These are phyloP conservation scores for Pleurotus citrinopileatus DNA, from an alignment of 768 basidiomycete genomes.

Conservation along the genomic window DNA sequence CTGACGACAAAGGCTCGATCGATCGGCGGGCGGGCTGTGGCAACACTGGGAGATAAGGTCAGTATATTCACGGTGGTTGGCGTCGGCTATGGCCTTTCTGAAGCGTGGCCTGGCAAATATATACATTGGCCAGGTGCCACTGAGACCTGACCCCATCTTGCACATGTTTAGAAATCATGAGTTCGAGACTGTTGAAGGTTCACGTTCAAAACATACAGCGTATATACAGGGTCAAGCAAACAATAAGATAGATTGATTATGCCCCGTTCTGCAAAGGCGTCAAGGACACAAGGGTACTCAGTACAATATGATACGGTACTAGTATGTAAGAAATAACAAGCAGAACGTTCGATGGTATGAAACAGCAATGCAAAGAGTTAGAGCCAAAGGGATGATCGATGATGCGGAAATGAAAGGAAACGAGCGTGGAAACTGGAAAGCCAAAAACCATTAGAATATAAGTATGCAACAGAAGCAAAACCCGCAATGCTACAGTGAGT, in stretches of 20 bases:
- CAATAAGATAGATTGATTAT: not conserved
- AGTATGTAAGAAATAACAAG: not conserved
- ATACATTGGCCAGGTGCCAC: too few relatives aligned
- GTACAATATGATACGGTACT: conserved; percentile 7
- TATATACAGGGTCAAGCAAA: not conserved
- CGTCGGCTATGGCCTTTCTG: too few relatives aligned
- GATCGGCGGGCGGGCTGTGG: too few relatives aligned
- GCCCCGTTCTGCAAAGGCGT: not conserved
- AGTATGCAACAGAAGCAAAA: conserved; percentile 26
- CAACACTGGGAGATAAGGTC: too few relatives aligned
- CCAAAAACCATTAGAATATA: conserved; percentile 19
- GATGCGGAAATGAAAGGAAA: not conserved
- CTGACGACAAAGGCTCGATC: not conserved
- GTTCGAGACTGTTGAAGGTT: too few relatives aligned
- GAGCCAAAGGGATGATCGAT: not conserved
- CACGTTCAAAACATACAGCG: not conserved
- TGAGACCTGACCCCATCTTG: too few relatives aligned
- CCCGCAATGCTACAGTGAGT: conserved; percentile 20
- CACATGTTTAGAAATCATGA: too few relatives aligned
- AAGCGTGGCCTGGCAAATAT: too few relatives aligned
- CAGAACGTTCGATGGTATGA: not conserved
- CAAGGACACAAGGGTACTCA: not conserved
- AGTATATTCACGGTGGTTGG: too few relatives aligned
- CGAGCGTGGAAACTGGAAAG: not conserved
- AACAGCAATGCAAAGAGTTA: conserved; percentile 9